A percentile compares a stretch with the other conserved stretches of the same genome.
Conservation (phyloP, 2,329 filamentous ascomycete genomes). For the Atkinsonella texensis region DNA sequence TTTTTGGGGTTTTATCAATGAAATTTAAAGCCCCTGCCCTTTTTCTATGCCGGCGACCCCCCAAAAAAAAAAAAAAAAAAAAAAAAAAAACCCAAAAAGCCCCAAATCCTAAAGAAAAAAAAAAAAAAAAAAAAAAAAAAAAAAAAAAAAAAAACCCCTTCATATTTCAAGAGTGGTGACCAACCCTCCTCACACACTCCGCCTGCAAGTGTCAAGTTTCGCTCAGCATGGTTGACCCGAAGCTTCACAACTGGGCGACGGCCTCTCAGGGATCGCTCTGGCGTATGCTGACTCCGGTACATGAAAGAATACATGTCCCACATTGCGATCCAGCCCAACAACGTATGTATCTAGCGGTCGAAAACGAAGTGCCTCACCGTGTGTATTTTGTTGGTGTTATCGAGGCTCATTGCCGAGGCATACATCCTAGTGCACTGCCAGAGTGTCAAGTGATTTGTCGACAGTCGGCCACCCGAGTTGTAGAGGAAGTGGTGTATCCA, state of each 20-base stretch:
- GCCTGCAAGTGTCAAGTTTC: not conserved
- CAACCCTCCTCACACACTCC: too few species aligned
- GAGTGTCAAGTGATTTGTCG: not conserved
- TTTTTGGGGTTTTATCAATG: not conserved
- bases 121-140: too few species aligned
- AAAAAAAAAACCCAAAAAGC: too few species aligned
- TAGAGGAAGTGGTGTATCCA: not conserved
- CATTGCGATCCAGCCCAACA: too few species aligned
- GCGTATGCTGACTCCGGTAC: not conserved
- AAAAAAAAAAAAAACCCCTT: too few species aligned
- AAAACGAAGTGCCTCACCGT: not conserved
- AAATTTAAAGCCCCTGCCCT: not conserved
- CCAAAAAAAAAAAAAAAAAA: not conserved
- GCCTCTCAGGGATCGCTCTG: not conserved
- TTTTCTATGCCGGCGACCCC: not conserved
- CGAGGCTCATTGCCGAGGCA: not conserved
- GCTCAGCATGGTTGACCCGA: not conserved
- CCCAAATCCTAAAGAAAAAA: too few species aligned
- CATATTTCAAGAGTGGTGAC: too few species aligned
- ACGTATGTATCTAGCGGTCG: too few species aligned
- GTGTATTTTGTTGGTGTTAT: not conserved
- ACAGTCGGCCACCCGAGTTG: not conserved
- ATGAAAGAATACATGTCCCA: not conserved
- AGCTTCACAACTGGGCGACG: not conserved
- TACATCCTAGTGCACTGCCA: not conserved